phyloP scores from a whole-genome alignment of 306 rosid species.

The Malus fusca region DNA sequence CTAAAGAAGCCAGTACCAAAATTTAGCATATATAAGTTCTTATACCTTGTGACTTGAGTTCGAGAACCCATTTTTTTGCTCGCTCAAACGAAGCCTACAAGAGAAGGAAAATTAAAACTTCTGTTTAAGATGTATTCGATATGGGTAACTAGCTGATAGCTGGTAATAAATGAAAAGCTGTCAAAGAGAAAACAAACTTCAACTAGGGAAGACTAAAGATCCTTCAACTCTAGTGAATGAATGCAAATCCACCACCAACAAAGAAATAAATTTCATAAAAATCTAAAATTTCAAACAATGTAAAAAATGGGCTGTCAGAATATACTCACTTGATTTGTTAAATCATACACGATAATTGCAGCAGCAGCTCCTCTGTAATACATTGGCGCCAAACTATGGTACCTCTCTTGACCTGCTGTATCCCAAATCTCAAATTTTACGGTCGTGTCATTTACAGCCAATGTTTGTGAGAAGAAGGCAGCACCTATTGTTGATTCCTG shows the following conservation, averaged over 20 bases:
- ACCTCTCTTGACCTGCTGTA: constrained; percentile 61
- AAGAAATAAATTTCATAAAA: neutral
- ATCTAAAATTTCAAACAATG: neutral
- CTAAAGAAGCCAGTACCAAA: neutral
- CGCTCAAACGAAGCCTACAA: constrained; percentile 50
- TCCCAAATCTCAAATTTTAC: constrained; percentile 65
- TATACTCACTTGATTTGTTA: constrained; percentile 48
- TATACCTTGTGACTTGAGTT: constrained; percentile 53
- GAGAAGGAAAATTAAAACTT: neutral
- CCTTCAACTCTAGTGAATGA: neutral
- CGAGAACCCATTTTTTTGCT: constrained; percentile 54
- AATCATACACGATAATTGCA: constrained; percentile 54
- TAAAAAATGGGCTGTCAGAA: neutral
- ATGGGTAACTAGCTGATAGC: too few species aligned
- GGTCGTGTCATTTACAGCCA: constrained; percentile 58
- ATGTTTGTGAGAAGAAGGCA: constrained; percentile 60
- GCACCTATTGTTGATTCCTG: constrained; percentile 65
- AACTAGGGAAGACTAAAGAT: neutral
- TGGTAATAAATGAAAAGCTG: neutral
- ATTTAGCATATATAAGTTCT: too few species aligned
- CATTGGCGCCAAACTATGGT: constrained; percentile 63
- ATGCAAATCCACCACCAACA: neutral
- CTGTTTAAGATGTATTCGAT: neutral
- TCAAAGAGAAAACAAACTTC: neutral
- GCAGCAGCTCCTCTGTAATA: constrained; percentile 63